These are phyloP conservation scores for Pseudoturritis turrita DNA, from an alignment of 345 rosid species.

Conservation along the genomic window DNA sequence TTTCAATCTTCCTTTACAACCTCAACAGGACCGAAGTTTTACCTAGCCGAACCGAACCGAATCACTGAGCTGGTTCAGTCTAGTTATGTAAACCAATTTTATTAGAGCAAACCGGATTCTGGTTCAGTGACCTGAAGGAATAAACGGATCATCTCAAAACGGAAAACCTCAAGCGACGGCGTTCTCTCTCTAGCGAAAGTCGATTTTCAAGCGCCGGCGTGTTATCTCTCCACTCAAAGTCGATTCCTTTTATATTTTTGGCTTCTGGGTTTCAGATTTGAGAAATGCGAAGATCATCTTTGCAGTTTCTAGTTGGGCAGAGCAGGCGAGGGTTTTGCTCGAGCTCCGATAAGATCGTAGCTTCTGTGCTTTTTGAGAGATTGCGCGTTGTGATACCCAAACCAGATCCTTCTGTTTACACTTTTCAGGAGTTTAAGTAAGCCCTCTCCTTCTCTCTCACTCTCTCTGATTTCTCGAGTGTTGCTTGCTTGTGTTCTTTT, in stretches of 20 bases:
- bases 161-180: conserved; percentile 20
- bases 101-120: neutral
- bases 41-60: too few relatives aligned
- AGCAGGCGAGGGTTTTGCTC: conserved; percentile 49
- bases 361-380: conserved; percentile 94
- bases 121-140: neutral
- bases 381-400: conserved; percentile 85
- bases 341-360: conserved; percentile 68
- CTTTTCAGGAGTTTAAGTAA: conserved; percentile 96
- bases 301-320: conserved; percentile 28
- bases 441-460: neutral
- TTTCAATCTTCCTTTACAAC: too few relatives aligned
- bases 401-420: conserved; percentile 80
- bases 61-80: neutral
- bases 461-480: too few relatives aligned
- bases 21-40: too few relatives aligned
- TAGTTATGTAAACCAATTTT: neutral
- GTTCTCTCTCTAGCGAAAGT: neutral
- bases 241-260: neutral
- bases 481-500: neutral
- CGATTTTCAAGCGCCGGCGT: too few relatives aligned
- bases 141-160: too few relatives aligned
- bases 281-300: conserved; percentile 51
- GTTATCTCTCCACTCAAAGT: too few relatives aligned
- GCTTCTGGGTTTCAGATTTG: neutral